Base-by-base conservation (phyloP, 805 yeast species). In the Soucietia sequanensis region DNA sequence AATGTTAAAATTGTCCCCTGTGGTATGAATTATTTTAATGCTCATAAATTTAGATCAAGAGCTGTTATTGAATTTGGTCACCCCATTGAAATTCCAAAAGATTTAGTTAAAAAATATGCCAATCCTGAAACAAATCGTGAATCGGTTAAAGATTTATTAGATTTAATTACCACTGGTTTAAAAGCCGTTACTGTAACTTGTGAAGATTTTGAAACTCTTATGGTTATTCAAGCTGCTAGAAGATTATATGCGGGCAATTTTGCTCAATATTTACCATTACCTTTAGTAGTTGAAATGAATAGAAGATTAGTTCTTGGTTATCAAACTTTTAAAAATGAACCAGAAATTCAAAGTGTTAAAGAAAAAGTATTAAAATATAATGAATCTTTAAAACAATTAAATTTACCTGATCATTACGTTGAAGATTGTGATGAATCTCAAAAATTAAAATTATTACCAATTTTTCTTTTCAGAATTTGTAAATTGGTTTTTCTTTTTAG, bases 21-120 rank as follows among this genome's bases (percentile, higher is more conserved):
- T 56, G 99, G 99, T 27, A 83, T 93, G 91, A 91, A 91, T 62
- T 91, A 91, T 62, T 91, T 91, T 74, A 95, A 87, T 54, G 91
- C 96, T 4, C 95, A 91, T 64, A 89, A 86, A 57, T 91, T 93
- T 65, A 76, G 99, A 59, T 87, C 96, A 5, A 75, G 99, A 48
- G 97, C 96, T 2, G 96, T 91, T 12, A 75, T 93, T 30, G 99
- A 91, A 61, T 91, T 90, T 62, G 99, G 99, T 11, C 73, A 79
- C 37, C 96, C 96, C 5, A 77, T 90, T 37, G 81, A 76, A 33
- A 80, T 93, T 23, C 48, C 65, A 9, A 43, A 46, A 20, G 71
- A 62, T 15, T 65, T 87, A 36, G 85, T 88, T 4, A 73, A 69
- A 13, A 76, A 75, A 57, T 90, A 91, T 56, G 57, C 72, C 14